Base-by-base conservation (phyloP, 192 early-diverging fungal species). In the Coemansia sp. region DNA sequence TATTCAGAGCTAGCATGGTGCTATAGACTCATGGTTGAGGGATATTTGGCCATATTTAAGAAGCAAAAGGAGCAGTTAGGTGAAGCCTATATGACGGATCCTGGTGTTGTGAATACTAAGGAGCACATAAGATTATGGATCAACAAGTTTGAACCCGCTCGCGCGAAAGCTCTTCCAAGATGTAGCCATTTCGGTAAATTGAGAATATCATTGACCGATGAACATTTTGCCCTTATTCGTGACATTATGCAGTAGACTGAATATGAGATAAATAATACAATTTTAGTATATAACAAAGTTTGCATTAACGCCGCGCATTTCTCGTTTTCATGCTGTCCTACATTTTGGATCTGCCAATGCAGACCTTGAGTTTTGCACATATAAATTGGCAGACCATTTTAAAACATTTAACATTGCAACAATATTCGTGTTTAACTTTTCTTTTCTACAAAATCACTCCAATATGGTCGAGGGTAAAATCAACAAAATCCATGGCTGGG, bases 401-500 rank as follows among this genome's bases (percentile, higher is more conserved):
- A 35, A 35, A 35, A 35, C 31, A 35, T 35, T 35, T 6, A 35
- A 35, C 8, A 35, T 35, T 35, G 31, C 31, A 35, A 35, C 31
- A 8, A 47, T 47, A 12, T 17, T 47, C 16, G n/a, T 4, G 43
- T n/a, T n/a, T 47, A 47, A 2, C 48, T 45, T 12, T 45, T 45
- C 14, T 45, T 3, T 45, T 45, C 14, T 45, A n/a, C 7, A 35
- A 35, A 35, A 7, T 35, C 31, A 35, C 2, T 45, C 41, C 16
- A 45, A 16, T 29, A 55, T 55, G 53, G 53, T 29, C 8, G 53
- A 55, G 14, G 53, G 26, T 6, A 80, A 82, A 21, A 65, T 82
- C 21, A 72, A 66, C 51, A 58, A 72, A 35, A 83, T 83, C 57
- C 68, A 65, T 54, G 76, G 72, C 45, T 83, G 68, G 66, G 82